Evolutionary conservation across 2,329 filamentous ascomycete species (phyloP).

Genomic region (Penicillium sp.): DNA sequence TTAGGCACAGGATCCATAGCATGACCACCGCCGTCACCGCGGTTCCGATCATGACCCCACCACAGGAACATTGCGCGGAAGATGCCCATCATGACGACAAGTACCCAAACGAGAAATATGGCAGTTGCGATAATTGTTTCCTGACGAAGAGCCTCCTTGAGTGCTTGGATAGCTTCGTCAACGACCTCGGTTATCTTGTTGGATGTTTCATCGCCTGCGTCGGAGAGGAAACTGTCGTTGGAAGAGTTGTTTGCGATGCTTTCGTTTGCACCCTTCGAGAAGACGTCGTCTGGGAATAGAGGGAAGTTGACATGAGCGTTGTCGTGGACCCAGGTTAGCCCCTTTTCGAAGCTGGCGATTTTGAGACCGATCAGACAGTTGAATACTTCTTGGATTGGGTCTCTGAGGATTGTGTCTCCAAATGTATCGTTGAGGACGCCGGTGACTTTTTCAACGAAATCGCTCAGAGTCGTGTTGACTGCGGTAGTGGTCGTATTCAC

Average conservation of each 20-base stretch:
- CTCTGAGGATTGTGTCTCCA: constrained; percentile 75
- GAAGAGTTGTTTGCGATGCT: constrained; percentile 52
- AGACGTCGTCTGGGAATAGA: constrained; percentile 72
- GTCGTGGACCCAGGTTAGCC: constrained; percentile 89
- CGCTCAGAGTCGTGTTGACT: constrained; percentile 81
- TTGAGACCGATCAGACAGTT: constrained; percentile 88
- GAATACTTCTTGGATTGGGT: constrained; percentile 75
- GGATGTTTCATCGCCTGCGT: constrained; percentile 68
- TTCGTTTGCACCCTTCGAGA: constrained; percentile 72
- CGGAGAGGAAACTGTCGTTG: constrained; percentile 71
- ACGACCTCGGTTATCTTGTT: constrained; percentile 82
- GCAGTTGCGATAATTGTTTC: constrained; percentile 78
- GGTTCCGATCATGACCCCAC: constrained; percentile 58
- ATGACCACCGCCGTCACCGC: constrained; percentile 59
- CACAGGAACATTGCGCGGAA: constrained; percentile 64
- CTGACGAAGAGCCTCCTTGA: constrained; percentile 67
- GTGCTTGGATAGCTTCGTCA: constrained; percentile 63
- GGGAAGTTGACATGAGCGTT: constrained; percentile 82
- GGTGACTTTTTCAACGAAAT: constrained; percentile 75
- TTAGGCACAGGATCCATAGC: constrained; percentile 14
- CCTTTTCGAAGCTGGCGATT: constrained; percentile 78
- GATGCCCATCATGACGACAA: constrained; percentile 74
- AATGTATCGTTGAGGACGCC: constrained; percentile 74
- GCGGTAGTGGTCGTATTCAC: constrained; percentile 79
- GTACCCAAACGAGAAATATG: constrained; percentile 73